Conservation (phyloP, 257 asterid species). For the Salvia hispanica region DNA sequence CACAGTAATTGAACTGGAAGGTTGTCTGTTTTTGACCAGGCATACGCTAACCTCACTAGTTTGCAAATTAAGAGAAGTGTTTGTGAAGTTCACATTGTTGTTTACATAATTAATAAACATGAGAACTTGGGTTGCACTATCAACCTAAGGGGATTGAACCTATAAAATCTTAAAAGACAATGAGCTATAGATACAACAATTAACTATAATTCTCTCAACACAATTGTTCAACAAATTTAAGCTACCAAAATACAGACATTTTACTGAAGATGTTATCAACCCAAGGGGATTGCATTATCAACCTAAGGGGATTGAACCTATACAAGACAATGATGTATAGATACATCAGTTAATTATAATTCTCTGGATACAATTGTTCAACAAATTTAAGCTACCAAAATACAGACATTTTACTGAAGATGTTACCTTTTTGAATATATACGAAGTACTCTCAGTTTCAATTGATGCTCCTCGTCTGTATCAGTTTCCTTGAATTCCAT, state of each 20-base stretch:
- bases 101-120: neutral
- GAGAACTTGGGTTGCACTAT: neutral
- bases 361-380: neutral
- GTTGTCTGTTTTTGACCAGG: too few relatives aligned
- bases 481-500: conserved; percentile 92
- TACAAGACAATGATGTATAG: neutral
- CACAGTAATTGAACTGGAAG: neutral
- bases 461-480: conserved; percentile 68
- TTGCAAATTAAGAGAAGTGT: neutral
- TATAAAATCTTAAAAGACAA: neutral
- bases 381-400: neutral
- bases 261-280: neutral
- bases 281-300: conserved; percentile 15
- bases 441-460: conserved; percentile 73
- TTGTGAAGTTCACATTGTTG: neutral
- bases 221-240: neutral
- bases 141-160: conserved; percentile 20
- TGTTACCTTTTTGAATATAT: conserved; percentile 72
- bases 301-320: conserved; percentile 16
- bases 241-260: neutral
- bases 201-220: neutral
- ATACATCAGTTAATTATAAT: conserved; percentile 12
- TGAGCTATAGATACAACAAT: conserved; percentile 6
- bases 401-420: conserved; percentile 14
- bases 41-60: too few relatives aligned